phyloP scores from a whole-genome alignment of 257 asterid genomes.

The Leptodermis oblonga region DNA sequence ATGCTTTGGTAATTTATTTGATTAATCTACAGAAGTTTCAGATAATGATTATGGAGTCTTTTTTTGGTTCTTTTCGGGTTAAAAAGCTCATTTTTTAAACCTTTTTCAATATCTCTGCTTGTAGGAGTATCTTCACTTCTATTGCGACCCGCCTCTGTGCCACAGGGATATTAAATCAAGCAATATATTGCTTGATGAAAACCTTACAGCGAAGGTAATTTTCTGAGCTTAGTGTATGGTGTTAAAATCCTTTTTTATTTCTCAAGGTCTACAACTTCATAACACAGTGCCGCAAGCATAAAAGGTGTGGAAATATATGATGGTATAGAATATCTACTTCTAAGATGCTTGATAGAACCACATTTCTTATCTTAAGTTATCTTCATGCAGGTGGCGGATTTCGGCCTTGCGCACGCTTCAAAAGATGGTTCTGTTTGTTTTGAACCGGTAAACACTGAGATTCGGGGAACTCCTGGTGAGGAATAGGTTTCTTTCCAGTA shows the following conservation, averaged over 20 bases:
- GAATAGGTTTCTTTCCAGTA: not conserved
- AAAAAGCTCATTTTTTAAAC: not conserved
- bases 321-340: not conserved
- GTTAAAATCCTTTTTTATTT: not conserved
- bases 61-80: not conserved
- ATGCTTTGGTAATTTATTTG: constrained; percentile 63
- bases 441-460: constrained; percentile 87
- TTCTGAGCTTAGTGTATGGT: not conserved
- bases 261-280: not conserved
- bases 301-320: not conserved
- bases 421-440: constrained; percentile 88
- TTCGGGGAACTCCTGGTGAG: constrained; percentile 95
- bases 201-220: constrained; percentile 76
- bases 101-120: constrained; percentile 19
- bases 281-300: not conserved
- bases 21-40: not conserved
- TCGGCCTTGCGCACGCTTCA: constrained; percentile 95
- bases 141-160: constrained; percentile 92
- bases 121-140: constrained; percentile 96
- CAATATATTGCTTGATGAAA: constrained; percentile 79
- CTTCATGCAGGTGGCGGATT: constrained; percentile 80
- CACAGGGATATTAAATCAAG: constrained; percentile 94
- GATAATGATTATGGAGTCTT: not conserved
- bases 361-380: not conserved
- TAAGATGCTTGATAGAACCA: not conserved